These are phyloP conservation scores for Setaria viridis DNA, from an alignment of 202 grass and related monocot genomes.

Conservation along the genomic window DNA sequence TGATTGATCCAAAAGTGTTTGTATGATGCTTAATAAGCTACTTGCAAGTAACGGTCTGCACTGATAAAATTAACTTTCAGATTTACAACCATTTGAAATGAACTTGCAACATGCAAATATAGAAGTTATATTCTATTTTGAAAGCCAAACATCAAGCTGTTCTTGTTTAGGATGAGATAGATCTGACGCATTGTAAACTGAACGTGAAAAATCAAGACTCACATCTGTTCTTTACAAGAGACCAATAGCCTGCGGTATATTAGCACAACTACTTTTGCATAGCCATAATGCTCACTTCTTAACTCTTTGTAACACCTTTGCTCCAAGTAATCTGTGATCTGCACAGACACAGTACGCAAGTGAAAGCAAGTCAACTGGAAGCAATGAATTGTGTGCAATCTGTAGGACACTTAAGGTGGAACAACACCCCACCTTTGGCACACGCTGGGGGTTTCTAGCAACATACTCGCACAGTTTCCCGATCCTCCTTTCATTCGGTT, in stretches of 20 bases:
- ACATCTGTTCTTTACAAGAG: constrained; percentile 98
- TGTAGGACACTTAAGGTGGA: background rate
- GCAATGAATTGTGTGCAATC: background rate
- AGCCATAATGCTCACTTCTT: constrained; percentile 80
- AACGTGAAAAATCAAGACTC: constrained; percentile 44
- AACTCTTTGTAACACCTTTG: constrained; percentile 91
- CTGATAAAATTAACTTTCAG: constrained; percentile 31
- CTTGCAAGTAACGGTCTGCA: constrained; percentile 91
- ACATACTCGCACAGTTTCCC: constrained; percentile 85
- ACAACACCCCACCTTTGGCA: constrained; percentile 64
- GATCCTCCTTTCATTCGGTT: constrained; percentile 72
- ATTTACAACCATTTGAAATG: background rate
- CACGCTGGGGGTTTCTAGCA: constrained; percentile 69
- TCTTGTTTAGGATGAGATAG: background rate
- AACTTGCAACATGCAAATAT: constrained; percentile 8
- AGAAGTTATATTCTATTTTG: background rate
- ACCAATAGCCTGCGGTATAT: constrained; percentile 88
- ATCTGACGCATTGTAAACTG: constrained; percentile 10
- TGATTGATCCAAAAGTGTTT: constrained; percentile 93
- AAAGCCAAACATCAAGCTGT: constrained; percentile 3
- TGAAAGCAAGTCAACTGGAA: constrained; percentile 3
- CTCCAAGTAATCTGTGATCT: constrained; percentile 92
- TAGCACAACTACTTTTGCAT: constrained; percentile 82
- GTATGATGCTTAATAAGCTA: constrained; percentile 84
- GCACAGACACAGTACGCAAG: constrained; percentile 37